Evolutionary conservation across 2,329 filamentous ascomycete genomes (phyloP).

Genomic region (Aspergillus oerlinghausenensis): DNA sequence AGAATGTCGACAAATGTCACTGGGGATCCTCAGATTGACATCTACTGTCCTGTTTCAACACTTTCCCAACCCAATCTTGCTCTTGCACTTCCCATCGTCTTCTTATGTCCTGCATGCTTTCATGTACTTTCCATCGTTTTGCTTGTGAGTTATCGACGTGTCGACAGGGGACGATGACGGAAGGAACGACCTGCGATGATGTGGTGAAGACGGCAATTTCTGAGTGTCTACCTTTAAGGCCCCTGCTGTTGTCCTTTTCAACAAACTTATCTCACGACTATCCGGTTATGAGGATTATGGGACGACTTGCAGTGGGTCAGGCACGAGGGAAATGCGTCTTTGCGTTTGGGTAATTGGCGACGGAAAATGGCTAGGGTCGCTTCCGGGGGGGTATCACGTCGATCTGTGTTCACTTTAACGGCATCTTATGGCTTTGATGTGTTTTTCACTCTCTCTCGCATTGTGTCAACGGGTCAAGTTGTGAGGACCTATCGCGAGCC

Average conservation of each 20-base stretch:
- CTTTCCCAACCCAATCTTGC: conserved; percentile 9
- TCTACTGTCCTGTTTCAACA: conserved; percentile 12
- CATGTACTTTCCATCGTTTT: conserved; percentile 10
- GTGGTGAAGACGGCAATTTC: conserved; percentile 12
- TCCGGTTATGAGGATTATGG: conserved; percentile 8
- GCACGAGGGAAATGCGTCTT: conserved; percentile 10
- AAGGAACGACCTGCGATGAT: conserved; percentile 19
- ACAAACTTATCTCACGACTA: conserved; percentile 4
- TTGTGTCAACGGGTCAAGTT: background rate
- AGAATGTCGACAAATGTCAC: conserved; percentile 16
- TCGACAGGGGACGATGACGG: conserved; percentile 21
- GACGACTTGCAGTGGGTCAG: conserved; percentile 6
- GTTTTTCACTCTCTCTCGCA: conserved; percentile 6
- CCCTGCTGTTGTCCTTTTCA: conserved; percentile 9
- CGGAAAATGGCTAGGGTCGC: conserved; percentile 44
- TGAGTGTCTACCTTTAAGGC: conserved; percentile 11
- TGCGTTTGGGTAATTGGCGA: conserved; percentile 29
- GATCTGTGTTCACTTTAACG: conserved; percentile 24
- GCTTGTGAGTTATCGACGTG: conserved; percentile 23
- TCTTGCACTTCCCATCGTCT: conserved; percentile 4
- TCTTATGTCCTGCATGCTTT: conserved; percentile 6
- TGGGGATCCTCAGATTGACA: conserved; percentile 15
- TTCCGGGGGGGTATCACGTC: conserved; percentile 45
- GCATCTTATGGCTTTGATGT: conserved; percentile 1
- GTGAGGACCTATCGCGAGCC: background rate